These are phyloP conservation scores for Citrus inodora DNA, from an alignment of 345 rosid genomes.

Conservation along the genomic window DNA sequence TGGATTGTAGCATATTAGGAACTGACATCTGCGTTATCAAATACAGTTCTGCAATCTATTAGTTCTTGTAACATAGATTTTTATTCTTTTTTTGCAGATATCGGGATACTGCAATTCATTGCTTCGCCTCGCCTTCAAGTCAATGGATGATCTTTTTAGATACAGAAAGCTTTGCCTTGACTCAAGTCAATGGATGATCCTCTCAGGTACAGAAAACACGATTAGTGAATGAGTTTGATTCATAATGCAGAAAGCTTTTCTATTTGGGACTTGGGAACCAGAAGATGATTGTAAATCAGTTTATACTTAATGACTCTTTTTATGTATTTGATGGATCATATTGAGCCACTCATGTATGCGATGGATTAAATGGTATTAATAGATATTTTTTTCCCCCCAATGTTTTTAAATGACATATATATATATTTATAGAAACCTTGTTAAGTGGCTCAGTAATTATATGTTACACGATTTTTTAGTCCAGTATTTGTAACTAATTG, in stretches of 20 bases:
- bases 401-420: not conserved
- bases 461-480: too few relatives aligned
- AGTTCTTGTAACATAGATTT: not conserved
- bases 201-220: not conserved
- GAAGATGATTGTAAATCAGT: conserved; percentile 21
- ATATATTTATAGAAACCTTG: too few relatives aligned
- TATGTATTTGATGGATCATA: not conserved
- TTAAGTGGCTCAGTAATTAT: too few relatives aligned
- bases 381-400: not conserved
- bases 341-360: not conserved
- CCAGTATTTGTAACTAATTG: too few relatives aligned
- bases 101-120: not conserved
- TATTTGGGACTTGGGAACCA: not conserved
- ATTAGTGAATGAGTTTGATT: not conserved
- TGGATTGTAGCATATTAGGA: not conserved
- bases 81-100: not conserved
- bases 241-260: conserved; percentile 5
- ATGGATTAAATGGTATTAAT: not conserved
- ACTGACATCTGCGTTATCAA: too few relatives aligned
- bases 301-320: not conserved
- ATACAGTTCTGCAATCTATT: not conserved
- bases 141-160: not conserved
- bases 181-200: not conserved
- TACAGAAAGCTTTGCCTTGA: not conserved
- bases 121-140: not conserved